Percentiles rank a stretch among this genome's conserved stretches.
phyloP scores from a whole-genome alignment of 495 filamentous ascomycete genomes.

The Tuber brumale region DNA sequence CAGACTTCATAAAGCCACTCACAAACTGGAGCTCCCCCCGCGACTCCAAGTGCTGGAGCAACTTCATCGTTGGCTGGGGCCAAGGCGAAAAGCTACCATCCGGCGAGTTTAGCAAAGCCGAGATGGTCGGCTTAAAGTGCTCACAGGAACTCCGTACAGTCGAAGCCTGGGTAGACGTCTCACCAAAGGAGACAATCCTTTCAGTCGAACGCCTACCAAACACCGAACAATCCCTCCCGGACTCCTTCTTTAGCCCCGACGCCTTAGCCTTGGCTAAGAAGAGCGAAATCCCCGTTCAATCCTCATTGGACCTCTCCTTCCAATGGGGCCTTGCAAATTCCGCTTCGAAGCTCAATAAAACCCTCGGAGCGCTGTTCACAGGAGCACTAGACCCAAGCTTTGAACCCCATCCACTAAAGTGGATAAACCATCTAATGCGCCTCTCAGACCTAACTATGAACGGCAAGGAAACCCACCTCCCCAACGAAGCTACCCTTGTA shows the following conservation, averaged over 20 bases:
- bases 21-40: neutral
- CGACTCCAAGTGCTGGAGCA: neutral
- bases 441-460: neutral
- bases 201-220: neutral
- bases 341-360: neutral
- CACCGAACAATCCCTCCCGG: neutral
- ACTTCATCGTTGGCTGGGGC: neutral
- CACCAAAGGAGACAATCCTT: neutral
- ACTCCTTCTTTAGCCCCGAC: neutral
- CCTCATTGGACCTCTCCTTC: neutral
- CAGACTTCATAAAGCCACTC: neutral
- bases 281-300: neutral
- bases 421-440: slow-evolving; percentile 5
- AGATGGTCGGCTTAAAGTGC: neutral
- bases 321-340: neutral
- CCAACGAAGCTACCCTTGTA: neutral
- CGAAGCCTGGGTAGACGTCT: neutral
- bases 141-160: neutral
- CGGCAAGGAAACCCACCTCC: slow-evolving; percentile 1
- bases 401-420: neutral
- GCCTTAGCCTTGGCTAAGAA: neutral
- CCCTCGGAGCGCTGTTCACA: neutral
- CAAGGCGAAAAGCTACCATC: neutral
- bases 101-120: neutral
- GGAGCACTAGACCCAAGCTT: neutral